These are phyloP conservation scores for Quercus berberidifolia DNA, from an alignment of 306 rosid species.

Conservation along the genomic window DNA sequence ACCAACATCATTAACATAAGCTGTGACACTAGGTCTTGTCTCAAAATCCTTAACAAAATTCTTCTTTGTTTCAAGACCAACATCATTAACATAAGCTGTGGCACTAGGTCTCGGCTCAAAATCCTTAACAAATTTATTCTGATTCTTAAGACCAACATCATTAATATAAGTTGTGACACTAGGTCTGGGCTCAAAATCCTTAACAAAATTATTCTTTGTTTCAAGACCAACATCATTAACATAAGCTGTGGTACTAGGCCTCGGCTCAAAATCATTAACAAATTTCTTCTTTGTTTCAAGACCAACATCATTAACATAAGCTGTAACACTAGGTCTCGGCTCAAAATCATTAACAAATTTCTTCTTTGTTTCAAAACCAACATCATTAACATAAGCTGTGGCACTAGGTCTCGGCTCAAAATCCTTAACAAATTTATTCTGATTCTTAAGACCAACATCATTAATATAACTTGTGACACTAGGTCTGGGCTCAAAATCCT, in stretches of 20 bases:
- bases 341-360: neutral
- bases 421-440: too few species aligned
- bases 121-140: too few species aligned
- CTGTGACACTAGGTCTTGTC: neutral
- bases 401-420: too few species aligned
- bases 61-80: neutral
- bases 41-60: neutral
- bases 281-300: neutral
- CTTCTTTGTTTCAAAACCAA: too few species aligned
- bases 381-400: too few species aligned
- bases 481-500: neutral
- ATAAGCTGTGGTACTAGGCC: neutral
- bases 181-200: neutral
- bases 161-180: too few species aligned
- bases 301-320: neutral
- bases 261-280: slow-evolving; percentile 13
- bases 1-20: neutral
- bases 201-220: neutral
- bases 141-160: neutral
- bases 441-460: neutral
- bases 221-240: neutral
- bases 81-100: too few species aligned
- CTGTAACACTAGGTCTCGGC: neutral
- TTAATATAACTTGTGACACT: too few species aligned
- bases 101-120: too few species aligned